These are phyloP conservation scores for Xylaria intraflava DNA, from an alignment of 495 filamentous ascomycete genomes.

Conservation along the genomic window DNA sequence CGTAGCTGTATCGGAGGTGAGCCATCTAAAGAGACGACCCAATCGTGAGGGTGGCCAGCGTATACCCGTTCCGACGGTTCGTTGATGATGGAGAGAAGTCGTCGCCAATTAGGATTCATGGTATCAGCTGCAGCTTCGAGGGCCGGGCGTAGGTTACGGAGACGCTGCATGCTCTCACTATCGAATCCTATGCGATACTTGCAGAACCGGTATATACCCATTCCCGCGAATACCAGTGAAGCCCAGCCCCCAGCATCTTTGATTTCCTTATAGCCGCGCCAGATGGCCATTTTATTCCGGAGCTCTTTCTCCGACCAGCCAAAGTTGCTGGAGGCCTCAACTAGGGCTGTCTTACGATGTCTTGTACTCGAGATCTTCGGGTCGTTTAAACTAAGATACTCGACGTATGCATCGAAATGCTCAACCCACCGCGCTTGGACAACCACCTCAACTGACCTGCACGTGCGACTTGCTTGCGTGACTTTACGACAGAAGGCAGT, in stretches of 20 bases:
- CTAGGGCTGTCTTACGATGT: conserved; percentile 1
- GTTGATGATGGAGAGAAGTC: conserved; percentile 16
- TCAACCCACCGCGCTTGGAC: conserved; percentile 11
- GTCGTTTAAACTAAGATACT: conserved; percentile 4
- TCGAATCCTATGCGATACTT: conserved; percentile 30
- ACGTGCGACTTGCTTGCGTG: conserved; percentile 9
- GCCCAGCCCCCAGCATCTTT: conserved; percentile 26
- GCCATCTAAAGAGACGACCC: conserved; percentile 11
- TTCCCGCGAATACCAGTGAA: conserved; percentile 30
- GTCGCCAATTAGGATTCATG: conserved; percentile 28
- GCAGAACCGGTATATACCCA: conserved; percentile 31
- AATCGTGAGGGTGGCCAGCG: conserved; percentile 27
- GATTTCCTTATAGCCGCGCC: conserved; percentile 29
- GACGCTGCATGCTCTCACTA: conserved; percentile 19
- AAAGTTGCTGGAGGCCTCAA: conserved; percentile 2
- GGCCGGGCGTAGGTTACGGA: conserved; percentile 17
- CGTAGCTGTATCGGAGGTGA: conserved; percentile 20
- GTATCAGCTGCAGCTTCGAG: conserved; percentile 33
- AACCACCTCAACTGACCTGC: conserved; percentile 7
- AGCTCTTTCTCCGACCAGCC: conserved; percentile 27
- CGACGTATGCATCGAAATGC: conserved; percentile 10
- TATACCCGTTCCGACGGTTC: conserved; percentile 13
- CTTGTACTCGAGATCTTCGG: background rate
- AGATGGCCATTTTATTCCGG: conserved; percentile 32
- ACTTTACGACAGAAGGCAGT: conserved; percentile 6